Evolutionary conservation across 2,329 filamentous ascomycete genomes (phyloP).

Genomic region (Pseudogymnoascus sp.): DNA sequence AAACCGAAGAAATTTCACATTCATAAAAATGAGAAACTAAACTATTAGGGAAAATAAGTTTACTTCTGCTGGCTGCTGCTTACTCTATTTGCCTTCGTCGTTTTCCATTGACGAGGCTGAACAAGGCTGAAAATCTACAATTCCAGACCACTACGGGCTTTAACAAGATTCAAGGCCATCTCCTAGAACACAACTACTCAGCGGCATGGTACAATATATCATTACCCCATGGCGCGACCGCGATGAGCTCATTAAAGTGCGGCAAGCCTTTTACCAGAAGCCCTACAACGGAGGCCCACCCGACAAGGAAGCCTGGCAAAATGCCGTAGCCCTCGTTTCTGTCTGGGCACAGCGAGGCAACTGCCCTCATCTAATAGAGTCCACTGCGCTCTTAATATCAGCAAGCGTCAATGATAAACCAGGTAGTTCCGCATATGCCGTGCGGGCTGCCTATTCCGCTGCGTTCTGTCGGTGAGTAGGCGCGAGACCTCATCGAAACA

Average conservation of each 20-base stretch:
- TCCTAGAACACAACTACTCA: neutral
- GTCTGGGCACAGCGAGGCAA: conserved; percentile 66
- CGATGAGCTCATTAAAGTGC: conserved; percentile 56
- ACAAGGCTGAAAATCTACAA: neutral
- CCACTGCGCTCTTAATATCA: conserved; percentile 63
- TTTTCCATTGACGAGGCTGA: neutral
- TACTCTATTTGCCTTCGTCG: neutral
- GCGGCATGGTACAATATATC: conserved; percentile 59
- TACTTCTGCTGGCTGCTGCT: neutral
- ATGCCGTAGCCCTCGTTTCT: conserved; percentile 49
- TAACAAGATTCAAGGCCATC: neutral
- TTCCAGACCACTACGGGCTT: neutral
- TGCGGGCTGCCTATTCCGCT: conserved; percentile 62
- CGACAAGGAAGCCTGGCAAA: conserved; percentile 24
- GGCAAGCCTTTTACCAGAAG: conserved; percentile 50
- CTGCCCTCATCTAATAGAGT: conserved; percentile 72
- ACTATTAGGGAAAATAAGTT: neutral
- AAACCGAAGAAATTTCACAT: neutral
- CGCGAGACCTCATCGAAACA: neutral
- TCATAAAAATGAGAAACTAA: neutral
- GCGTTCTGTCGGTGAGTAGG: conserved; percentile 61
- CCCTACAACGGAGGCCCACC: neutral
- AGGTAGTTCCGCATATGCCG: conserved; percentile 40
- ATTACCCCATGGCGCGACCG: conserved; percentile 66
- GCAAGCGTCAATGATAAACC: conserved; percentile 55